phyloP scores from a whole-genome alignment of 495 filamentous ascomycete genomes.

The Talaromyces wortmannii region DNA sequence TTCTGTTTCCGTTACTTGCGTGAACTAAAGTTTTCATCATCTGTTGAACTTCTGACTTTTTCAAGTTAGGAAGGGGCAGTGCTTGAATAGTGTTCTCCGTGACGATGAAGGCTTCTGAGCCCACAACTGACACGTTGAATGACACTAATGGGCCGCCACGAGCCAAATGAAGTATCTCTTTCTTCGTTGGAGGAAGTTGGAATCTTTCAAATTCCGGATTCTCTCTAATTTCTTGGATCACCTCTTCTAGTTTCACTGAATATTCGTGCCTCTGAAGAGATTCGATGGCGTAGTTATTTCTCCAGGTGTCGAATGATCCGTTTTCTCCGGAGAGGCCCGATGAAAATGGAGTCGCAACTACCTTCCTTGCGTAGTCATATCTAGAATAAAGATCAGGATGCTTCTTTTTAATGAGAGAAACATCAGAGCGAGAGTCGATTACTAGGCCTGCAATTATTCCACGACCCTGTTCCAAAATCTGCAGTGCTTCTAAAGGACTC shows the following conservation, averaged over 20 bases:
- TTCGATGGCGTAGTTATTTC: background rate
- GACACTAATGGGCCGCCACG: background rate
- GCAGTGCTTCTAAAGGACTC: constrained; percentile 9
- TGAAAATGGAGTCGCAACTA: background rate
- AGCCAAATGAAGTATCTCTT: constrained; percentile 1
- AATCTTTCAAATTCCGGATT: constrained; percentile 4
- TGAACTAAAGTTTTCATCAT: background rate
- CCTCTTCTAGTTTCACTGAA: background rate
- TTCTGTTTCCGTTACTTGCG: background rate
- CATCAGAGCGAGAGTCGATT: constrained; percentile 14
- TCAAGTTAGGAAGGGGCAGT: constrained; percentile 1
- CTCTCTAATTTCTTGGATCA: background rate
- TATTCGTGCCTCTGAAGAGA: background rate
- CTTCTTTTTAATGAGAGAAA: constrained; percentile 5
- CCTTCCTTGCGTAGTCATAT: background rate
- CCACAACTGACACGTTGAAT: constrained; percentile 1
- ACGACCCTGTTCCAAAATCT: constrained; percentile 17
- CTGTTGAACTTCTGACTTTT: background rate
- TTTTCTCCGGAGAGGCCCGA: background rate
- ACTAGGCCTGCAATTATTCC: constrained; percentile 14
- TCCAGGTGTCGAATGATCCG: background rate
- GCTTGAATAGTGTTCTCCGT: background rate
- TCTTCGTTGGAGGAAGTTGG: background rate
- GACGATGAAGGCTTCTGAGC: constrained; percentile 3
- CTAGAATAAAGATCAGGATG: constrained; percentile 4